Conservation (phyloP, 345 rosid genomes). For the Punica granatum region DNA sequence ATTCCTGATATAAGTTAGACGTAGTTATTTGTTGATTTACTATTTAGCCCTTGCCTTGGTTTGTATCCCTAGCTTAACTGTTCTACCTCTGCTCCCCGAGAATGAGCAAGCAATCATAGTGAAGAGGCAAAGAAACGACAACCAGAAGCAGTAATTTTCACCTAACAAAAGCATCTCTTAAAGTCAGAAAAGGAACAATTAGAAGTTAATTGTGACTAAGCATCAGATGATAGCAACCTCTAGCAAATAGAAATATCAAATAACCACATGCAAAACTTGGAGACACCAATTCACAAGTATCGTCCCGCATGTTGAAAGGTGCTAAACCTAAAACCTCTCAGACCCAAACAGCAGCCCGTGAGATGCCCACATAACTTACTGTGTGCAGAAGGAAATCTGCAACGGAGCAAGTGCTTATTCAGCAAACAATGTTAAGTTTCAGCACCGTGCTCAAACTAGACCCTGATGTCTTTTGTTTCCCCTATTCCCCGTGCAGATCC, state of each 20-base stretch:
- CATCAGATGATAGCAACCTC: not conserved
- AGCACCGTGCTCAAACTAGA: not conserved
- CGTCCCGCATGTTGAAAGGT: not conserved
- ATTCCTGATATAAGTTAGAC: not conserved
- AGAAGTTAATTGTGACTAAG: not conserved
- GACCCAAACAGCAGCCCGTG: not conserved
- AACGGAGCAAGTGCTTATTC: not conserved
- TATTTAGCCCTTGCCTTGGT: not conserved
- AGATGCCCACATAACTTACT: not conserved
- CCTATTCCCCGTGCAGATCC: constrained; percentile 33
- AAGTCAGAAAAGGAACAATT: not conserved
- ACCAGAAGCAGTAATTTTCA: not conserved
- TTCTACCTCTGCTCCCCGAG: not conserved
- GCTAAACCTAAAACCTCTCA: not conserved
- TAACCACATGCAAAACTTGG: not conserved
- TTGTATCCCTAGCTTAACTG: not conserved
- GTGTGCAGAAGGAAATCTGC: not conserved
- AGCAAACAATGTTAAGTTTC: not conserved
- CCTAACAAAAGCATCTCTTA: not conserved
- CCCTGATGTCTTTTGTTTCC: constrained; percentile 24
- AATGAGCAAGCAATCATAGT: not conserved
- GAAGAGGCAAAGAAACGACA: not conserved
- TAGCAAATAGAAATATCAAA: not conserved
- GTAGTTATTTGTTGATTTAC: not conserved
- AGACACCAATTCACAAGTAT: not conserved